Evolutionary conservation across 2,329 filamentous ascomycete genomes (phyloP), one percentile per base, ranked within the genome.

Genomic region (Calonectria naviculata): DNA sequence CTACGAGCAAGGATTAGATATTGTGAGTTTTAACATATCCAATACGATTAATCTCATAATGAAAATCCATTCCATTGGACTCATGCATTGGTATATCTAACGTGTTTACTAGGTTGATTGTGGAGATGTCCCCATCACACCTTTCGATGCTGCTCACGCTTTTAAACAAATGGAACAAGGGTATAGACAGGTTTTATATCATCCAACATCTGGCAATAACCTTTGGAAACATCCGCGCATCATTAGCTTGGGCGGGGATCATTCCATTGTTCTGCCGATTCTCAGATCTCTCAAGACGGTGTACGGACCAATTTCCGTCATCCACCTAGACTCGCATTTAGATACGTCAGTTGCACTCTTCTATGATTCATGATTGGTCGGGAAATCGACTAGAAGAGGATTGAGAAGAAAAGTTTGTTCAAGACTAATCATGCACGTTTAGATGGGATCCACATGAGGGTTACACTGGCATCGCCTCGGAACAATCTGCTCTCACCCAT

Each of bases 111-210:
- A 68, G 31, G 58, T 68, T 17, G 66, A 68, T 28, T 68, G 56
- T 56, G 56, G 56, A 5, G 66, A 68, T 44, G 46, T 68, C 13
- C 66, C 66, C 7, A 68, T 68, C 13, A 63, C 66, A 8, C 66
- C 66, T 17, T 68, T 68, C 34, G 66, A 68, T 28, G 62, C 62
- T 21, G 34, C 66, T 3, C 46, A 63, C 5, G 66, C 66, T 10
- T 68, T 68, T 46, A 60, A 60, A 9, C 66, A 68, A n/a, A 68
- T 68, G 66, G 66, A 68, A 8, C 58, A 68, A 38, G 62, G 66
- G 41, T 68, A 68, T 26, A 44, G 15, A 29, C 26, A 34, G 36
- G 66, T 29, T 4, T 19, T 56, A 15, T 46, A 44, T 44, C 66
- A 29, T 44, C 17, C 28, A 58, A 54, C 28, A 38, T 64, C 36